Evolutionary conservation across 169 alveolate species (phyloP), one percentile per base, ranked within the genome.

Genomic region (Eimeria tenella): DNA sequence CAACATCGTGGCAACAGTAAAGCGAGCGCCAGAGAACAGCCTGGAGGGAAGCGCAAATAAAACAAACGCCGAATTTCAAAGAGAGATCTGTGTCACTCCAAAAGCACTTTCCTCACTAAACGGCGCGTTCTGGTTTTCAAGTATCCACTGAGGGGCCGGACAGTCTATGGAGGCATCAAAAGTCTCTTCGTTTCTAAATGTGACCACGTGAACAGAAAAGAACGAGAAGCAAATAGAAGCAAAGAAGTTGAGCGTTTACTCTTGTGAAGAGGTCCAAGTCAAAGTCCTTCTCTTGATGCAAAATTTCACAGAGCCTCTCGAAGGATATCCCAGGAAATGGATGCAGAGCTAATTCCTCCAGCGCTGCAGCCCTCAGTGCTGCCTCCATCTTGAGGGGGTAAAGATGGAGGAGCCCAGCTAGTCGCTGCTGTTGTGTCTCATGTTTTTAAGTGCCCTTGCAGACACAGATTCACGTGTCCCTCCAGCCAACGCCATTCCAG

Each of bases 11-110:
- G 79, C 88, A 68, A 19, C 56, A 25, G 79, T 89, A 89, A 19
- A 89, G 94, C 5, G 88, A 62, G n/a, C 94, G 53, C 94, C 94
- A 89, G 21, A 89, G 88, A 8, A 73, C 68, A 4, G 79, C 88
- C 94, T 89, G 75, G 5, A 23, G 49, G 65, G 19, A 6, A 77
- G 65, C 74, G 21, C 42, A 9, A 9, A 63, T 63, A 63, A 63
- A 19, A 10, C 74, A 63, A 13, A 13, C 23, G 19, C 23, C n/a
- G 52, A 71, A 21, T 5, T 42, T 1, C 49, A 21, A 19, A 25
- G 23, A 50, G 53, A 71, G 17, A 4, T 21, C 6, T 21, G 49
- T 7, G 49, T 25, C 17, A 31, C 49, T 58, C 21, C n/a, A 63
- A 9, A 63, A 63, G n/a, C 74, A 15, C 2, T 63, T 8, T 63